phyloP scores from a whole-genome alignment of 352 stramenopile species.

The Plasmopara viticola region DNA sequence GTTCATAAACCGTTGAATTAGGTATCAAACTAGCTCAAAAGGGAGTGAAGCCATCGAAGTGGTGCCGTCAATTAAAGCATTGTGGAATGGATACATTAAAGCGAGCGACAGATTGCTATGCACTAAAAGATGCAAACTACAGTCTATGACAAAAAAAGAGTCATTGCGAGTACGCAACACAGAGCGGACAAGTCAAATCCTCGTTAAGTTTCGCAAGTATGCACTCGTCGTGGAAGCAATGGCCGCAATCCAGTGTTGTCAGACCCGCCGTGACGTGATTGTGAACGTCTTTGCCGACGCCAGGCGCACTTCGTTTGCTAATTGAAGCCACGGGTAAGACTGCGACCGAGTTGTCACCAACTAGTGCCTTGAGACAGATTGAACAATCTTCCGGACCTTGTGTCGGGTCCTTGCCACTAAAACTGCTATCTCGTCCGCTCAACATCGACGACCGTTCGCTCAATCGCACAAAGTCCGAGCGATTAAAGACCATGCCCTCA shows the following conservation, averaged over 20 bases:
- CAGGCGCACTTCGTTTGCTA: slow-evolving; percentile 12
- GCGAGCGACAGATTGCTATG: too few relatives aligned
- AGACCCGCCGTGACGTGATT: slow-evolving; percentile 39
- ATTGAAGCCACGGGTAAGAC: slow-evolving; percentile 30
- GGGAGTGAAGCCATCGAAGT: too few relatives aligned
- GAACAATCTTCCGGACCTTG: slow-evolving; percentile 43
- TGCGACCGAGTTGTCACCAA: slow-evolving; percentile 30
- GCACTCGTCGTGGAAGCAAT: slow-evolving; percentile 85
- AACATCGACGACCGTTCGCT: slow-evolving; percentile 42
- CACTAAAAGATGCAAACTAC: not conserved
- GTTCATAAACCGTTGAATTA: too few relatives aligned
- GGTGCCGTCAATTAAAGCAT: too few relatives aligned
- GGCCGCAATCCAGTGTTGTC: slow-evolving; percentile 71
- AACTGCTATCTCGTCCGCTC: slow-evolving; percentile 22
- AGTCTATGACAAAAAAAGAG: not conserved
- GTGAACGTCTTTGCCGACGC: slow-evolving; percentile 17
- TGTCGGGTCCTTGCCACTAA: slow-evolving; percentile 24
- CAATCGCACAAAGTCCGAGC: slow-evolving; percentile 54
- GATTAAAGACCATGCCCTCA: slow-evolving; percentile 76
- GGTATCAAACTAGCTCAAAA: too few relatives aligned
- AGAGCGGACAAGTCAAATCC: slow-evolving; percentile 58
- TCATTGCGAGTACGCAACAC: slow-evolving; percentile 14
- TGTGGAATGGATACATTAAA: too few relatives aligned
- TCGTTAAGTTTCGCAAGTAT: slow-evolving; percentile 81
- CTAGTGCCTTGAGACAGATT: slow-evolving; percentile 45